Conservation (phyloP, 1,284 basidiomycete genomes). For the Sporisorium scitamineum region DNA sequence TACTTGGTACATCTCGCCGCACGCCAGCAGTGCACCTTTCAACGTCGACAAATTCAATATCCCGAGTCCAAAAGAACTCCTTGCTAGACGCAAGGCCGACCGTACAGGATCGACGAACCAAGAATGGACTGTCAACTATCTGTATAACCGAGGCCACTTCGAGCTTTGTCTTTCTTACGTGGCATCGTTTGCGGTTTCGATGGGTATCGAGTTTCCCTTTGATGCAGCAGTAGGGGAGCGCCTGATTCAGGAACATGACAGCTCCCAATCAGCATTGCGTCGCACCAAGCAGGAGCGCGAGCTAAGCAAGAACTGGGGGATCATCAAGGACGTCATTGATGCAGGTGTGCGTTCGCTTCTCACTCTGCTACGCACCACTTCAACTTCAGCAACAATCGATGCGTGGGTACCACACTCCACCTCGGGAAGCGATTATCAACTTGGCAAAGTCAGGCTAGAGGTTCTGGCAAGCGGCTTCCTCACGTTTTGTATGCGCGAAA, state of each 20-base stretch:
- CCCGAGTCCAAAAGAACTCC: conserved; percentile 14
- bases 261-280: conserved; percentile 19
- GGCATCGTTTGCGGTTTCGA: conserved; percentile 29
- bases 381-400: neutral
- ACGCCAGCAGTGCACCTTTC: conserved; percentile 1
- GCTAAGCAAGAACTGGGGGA: conserved; percentile 47
- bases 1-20: conserved; percentile 26
- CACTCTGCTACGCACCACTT: neutral
- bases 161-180: conserved; percentile 39
- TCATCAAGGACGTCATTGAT: conserved; percentile 44
- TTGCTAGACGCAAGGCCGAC: conserved; percentile 10
- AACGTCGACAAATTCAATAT: conserved; percentile 5
- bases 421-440: neutral
- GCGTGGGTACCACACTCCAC: conserved; percentile 15
- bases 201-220: conserved; percentile 22
- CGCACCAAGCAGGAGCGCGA: conserved; percentile 35
- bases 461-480: conserved; percentile 23
- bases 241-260: conserved; percentile 13
- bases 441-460: neutral
- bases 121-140: conserved; percentile 46
- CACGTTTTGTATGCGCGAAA: conserved; percentile 26
- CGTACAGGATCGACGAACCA: conserved; percentile 30
- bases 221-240: neutral
- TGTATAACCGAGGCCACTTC: conserved; percentile 34
- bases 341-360: conserved; percentile 30